A percentile compares a stretch with the other conserved stretches of the same genome.
Conservation (phyloP, 2,329 filamentous ascomycete species). For the Aspergillus oerlinghausenensis region DNA sequence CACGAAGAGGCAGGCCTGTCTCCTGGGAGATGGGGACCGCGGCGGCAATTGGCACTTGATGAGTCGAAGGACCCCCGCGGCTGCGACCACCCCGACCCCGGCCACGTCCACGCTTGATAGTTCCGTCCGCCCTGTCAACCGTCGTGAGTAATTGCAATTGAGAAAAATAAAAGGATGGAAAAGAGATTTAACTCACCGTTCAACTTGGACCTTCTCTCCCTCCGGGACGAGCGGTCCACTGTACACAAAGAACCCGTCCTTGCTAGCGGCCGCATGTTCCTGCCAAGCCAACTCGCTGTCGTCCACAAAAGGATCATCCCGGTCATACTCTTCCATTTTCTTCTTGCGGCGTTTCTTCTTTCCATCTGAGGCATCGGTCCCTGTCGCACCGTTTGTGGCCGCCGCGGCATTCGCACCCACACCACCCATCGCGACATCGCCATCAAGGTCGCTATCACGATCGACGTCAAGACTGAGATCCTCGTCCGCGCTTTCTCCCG, state of each 20-base stretch:
- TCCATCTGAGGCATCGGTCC: conserved; percentile 51
- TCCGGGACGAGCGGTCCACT: conserved; percentile 86
- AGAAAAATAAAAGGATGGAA: conserved; percentile 6
- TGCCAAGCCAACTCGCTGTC: conserved; percentile 95
- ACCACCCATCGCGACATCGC: conserved; percentile 39
- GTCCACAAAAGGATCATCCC: conserved; percentile 69
- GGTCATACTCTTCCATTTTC: conserved; percentile 63
- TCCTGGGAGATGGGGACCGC: conserved; percentile 89
- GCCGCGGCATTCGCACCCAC: conserved; percentile 37
- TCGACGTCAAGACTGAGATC: conserved; percentile 89
- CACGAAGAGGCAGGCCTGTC: conserved; percentile 68
- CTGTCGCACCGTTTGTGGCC: conserved; percentile 56
- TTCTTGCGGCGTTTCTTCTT: conserved; percentile 73
- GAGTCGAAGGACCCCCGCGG: conserved; percentile 57
- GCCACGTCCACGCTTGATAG: conserved; percentile 59
- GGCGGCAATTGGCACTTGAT: conserved; percentile 67
- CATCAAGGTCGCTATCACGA: conserved; percentile 55
- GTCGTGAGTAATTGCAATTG: conserved; percentile 14
- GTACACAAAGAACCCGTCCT: conserved; percentile 98
- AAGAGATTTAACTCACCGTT: conserved; percentile 50
- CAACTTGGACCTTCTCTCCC: conserved; percentile 68
- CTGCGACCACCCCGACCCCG: conserved; percentile 52
- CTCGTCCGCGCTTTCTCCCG: conserved; percentile 71
- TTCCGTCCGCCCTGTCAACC: conserved; percentile 61
- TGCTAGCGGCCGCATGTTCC: conserved; percentile 86